phyloP scores from a whole-genome alignment of 495 filamentous ascomycete genomes.

The Ascodesmis nigricans region DNA sequence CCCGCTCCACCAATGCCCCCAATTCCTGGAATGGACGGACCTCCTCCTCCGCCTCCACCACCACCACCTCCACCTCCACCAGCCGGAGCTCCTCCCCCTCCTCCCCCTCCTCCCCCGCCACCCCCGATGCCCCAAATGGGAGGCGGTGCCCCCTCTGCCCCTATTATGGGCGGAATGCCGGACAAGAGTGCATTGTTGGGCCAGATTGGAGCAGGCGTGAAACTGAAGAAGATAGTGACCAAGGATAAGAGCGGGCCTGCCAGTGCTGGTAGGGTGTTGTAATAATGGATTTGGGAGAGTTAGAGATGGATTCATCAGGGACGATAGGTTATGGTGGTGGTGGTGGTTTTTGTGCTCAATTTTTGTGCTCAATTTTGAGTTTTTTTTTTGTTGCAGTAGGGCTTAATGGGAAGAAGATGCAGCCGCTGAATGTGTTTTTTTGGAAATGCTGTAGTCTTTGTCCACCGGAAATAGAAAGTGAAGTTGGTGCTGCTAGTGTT shows the following conservation, averaged over 20 bases:
- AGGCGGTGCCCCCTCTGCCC: not conserved
- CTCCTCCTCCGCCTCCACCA: constrained; percentile 1
- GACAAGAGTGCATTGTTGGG: constrained; percentile 11
- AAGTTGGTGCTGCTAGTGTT: no score
- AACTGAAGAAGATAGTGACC: constrained; percentile 19
- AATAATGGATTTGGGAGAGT: constrained; percentile 5
- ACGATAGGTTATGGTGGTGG: not conserved
- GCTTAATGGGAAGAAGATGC: no score
- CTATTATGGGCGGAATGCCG: not conserved
- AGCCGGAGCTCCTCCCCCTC: not conserved
- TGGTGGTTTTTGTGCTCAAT: not conserved
- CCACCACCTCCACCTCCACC: constrained; percentile 5
- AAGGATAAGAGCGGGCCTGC: constrained; percentile 16
- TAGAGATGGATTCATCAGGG: not conserved
- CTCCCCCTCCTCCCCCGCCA: constrained; percentile 7
- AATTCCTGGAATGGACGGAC: not conserved
- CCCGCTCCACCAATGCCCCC: constrained; percentile 9
- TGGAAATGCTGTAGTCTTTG: no score
- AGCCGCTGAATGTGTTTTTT: no score
- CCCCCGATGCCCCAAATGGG: constrained; percentile 3
- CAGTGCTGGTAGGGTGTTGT: constrained; percentile 15
- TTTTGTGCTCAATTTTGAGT: not conserved
- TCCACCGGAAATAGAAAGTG: no score
- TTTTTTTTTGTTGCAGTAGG: not conserved
- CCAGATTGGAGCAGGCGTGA: constrained; percentile 18